Evolutionary conservation across 2,329 filamentous ascomycete genomes (phyloP), one percentile per base, ranked within the genome.

Genomic region (Curvularia eragrostidis): DNA sequence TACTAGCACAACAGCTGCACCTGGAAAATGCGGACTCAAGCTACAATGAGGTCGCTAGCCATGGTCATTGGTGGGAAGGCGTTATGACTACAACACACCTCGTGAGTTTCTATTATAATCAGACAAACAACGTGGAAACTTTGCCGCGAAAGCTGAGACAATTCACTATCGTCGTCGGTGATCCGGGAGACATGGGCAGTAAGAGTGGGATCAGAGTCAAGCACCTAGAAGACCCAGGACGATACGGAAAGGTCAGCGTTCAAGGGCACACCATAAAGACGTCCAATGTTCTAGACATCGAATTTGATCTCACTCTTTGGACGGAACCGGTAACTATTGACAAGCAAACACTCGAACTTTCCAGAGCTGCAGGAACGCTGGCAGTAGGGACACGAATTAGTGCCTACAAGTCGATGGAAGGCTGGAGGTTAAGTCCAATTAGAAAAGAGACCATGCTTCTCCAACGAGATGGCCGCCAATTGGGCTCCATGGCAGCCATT

Each of bases 401-500:
- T 12, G 50, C 49, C 7, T n/a, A 54, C 10, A 54, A 52, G 24
- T 39, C 52, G 10, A 28, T 24, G 9, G 46, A 47, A 8, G 63
- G 59, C 48, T 69, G 62, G 58, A 48, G 19, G 0, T 15, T 58
- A 1, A 18, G 44, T 12, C 8, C 44, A 26, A 12, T 23, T 19
- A 34, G 48, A 4, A 46, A 28, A 26, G 46, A 43, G 12, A 21
- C 13, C 3, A 48, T 41, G 15, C 50, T 34, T 38, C 69, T 38
- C 48, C 64, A 28, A 59, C 78, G 82, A 51, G 71, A 71, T 54
- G 80, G 82, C 4, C 74, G 76, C 32, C 84, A 87, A 63, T 68
- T 83, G 9, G 85, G 85, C 3, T 72, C 78, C 19, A 77, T 86
- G 67, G 81, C 84, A 58, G 80, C 84, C 13, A 81, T 87, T 28